Conservation (phyloP, 1,284 basidiomycete genomes). For the Agroathelia rolfsii region DNA sequence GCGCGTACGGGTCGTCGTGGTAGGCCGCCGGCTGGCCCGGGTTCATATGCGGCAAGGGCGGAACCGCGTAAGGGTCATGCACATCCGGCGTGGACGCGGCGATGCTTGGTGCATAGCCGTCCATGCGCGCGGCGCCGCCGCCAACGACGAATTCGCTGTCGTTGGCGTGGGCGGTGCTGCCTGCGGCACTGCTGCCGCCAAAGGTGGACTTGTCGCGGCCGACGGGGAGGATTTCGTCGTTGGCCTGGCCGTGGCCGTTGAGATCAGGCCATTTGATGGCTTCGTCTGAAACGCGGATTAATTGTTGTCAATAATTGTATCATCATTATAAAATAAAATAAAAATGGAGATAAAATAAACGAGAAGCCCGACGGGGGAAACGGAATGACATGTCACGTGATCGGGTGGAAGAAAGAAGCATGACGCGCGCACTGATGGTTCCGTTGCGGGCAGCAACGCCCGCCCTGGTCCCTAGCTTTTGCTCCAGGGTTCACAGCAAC, state of each 20-base stretch:
- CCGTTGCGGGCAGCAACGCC: no score
- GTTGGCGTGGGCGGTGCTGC: conserved; percentile 48
- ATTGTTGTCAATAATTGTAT: conserved; percentile 7
- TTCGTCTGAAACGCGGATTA: conserved; percentile 41
- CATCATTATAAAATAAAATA: conserved; percentile 2
- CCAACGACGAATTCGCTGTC: conserved; percentile 42
- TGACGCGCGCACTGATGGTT: no score
- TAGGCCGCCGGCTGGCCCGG: conserved; percentile 57
- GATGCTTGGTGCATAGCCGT: conserved; percentile 31
- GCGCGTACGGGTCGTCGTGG: conserved; percentile 50
- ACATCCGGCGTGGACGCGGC: conserved; percentile 40
- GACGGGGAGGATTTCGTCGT: conserved; percentile 43
- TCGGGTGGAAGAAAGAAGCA: background rate
- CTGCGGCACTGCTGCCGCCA: conserved; percentile 47
- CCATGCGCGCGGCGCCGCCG: conserved; percentile 21
- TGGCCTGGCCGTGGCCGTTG: conserved; percentile 46
- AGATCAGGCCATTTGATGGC: conserved; percentile 84
- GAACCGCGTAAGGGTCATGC: conserved; percentile 68
- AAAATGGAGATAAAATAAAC: no score
- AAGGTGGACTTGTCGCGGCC: conserved; percentile 58
- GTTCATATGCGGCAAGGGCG: conserved; percentile 74
- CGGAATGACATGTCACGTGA: background rate
- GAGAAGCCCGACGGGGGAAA: background rate
- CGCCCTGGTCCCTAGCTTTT: no score
- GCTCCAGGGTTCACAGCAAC: conserved; percentile 6